Evolutionary conservation across 1,284 basidiomycete genomes (phyloP).

Genomic region (Trametes sp.): DNA sequence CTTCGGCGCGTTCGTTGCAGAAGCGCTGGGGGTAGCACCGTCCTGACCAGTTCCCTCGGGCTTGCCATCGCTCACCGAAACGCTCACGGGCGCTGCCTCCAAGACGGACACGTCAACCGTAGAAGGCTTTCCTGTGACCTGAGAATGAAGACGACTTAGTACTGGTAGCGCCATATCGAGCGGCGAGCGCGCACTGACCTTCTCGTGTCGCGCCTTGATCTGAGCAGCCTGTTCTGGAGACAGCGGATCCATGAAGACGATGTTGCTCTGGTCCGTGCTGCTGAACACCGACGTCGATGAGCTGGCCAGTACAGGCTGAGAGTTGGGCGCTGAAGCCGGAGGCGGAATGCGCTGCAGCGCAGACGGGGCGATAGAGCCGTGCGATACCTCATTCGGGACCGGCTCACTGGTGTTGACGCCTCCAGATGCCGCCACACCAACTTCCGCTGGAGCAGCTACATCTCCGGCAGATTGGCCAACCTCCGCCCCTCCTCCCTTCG

Average conservation of each 20-base stretch:
- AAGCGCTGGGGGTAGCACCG: background rate
- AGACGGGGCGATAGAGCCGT: constrained; percentile 10
- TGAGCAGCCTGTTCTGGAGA: constrained; percentile 26
- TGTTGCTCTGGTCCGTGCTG: constrained; percentile 11
- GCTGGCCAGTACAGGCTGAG: background rate
- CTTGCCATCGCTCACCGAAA: background rate
- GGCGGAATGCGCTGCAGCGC: constrained; percentile 3
- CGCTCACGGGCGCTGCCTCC: background rate
- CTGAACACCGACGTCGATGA: constrained; percentile 13
- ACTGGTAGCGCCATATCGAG: background rate
- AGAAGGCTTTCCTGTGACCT: background rate
- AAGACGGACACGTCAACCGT: background rate
- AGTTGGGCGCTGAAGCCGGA: background rate
- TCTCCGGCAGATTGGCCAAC: background rate
- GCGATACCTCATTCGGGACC: background rate
- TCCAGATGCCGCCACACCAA: background rate
- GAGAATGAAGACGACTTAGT: background rate
- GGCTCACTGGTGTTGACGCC: background rate
- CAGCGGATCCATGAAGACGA: constrained; percentile 38
- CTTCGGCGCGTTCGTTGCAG: constrained; percentile 2
- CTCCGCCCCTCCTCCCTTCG: background rate
- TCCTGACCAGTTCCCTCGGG: background rate
- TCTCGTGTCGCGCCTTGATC: constrained; percentile 10
- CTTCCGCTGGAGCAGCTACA: background rate
- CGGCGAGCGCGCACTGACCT: constrained; percentile 1